Conservation (phyloP, 495 filamentous ascomycete species). For the Xylaria intraflava region DNA sequence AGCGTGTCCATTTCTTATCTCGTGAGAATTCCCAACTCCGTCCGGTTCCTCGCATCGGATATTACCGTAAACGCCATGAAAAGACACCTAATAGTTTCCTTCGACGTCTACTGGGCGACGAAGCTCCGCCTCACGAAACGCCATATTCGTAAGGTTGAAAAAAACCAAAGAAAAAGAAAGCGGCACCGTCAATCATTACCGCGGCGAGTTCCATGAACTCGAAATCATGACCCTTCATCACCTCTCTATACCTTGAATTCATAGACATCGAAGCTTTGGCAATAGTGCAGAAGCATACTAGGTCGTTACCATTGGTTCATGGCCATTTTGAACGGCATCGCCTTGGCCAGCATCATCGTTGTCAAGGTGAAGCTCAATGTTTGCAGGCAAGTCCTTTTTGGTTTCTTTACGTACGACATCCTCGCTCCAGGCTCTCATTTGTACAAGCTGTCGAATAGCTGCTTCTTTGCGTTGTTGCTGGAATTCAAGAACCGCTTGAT, state of each 20-base stretch:
- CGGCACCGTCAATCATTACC: background rate
- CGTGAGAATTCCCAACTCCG: background rate
- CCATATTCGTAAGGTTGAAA: background rate
- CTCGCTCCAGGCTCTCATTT: conserved; percentile 82
- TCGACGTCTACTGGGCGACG: background rate
- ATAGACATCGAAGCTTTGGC: background rate
- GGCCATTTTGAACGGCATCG: conserved; percentile 33
- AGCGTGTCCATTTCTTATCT: background rate
- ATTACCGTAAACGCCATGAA: background rate
- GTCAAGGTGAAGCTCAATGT: conserved; percentile 65
- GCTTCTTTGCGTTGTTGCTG: conserved; percentile 70
- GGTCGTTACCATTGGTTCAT: conserved; percentile 56
- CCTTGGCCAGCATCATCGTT: conserved; percentile 31
- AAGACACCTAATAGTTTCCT: background rate
- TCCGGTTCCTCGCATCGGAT: background rate
- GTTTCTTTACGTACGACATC: conserved; percentile 58
- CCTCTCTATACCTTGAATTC: background rate
- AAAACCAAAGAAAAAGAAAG: background rate
- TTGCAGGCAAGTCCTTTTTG: conserved; percentile 68
- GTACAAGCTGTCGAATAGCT: conserved; percentile 69
- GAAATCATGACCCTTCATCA: background rate
- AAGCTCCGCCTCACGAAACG: background rate
- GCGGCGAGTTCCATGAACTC: background rate
- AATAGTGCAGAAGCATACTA: conserved; percentile 12
- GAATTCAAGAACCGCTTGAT: conserved; percentile 72